Evolutionary conservation across 129 eudicot genomes (phyloP).

Genomic region (Pseudognaphalium luteoalbum): DNA sequence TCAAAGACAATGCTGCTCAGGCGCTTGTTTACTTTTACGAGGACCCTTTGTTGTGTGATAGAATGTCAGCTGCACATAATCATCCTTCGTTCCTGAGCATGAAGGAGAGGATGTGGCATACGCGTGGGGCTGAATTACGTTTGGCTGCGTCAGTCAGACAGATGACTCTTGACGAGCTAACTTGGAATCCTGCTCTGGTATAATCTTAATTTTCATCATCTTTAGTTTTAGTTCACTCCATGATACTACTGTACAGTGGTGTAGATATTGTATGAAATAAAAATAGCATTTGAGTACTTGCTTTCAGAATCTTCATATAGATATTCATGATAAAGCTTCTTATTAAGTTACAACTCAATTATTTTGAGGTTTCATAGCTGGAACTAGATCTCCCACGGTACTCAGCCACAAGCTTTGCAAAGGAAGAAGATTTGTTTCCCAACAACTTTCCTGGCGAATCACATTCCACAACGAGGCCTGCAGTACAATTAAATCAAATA

Average conservation of each 20-base stretch:
- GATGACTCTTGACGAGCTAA: slow-evolving; percentile 43
- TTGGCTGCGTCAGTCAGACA: slow-evolving; percentile 40
- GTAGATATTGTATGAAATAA: not conserved
- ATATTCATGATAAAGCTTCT: not conserved
- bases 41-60: slow-evolving; percentile 45
- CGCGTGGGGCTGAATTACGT: slow-evolving; percentile 38
- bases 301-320: not conserved
- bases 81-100: slow-evolving; percentile 47
- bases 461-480: slow-evolving; percentile 74
- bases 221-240: not conserved
- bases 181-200: slow-evolving; percentile 45
- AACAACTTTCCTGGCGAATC: slow-evolving; percentile 69
- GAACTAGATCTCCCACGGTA: slow-evolving; percentile 69
- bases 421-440: slow-evolving; percentile 63
- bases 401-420: slow-evolving; percentile 84
- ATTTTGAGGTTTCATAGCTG: slow-evolving; percentile 30
- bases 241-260: not conserved
- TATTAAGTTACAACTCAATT: not conserved
- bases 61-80: slow-evolving; percentile 37
- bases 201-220: slow-evolving; percentile 8
- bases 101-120: slow-evolving; percentile 46
- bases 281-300: not conserved
- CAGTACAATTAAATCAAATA: slow-evolving; percentile 7
- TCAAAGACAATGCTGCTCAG: slow-evolving; percentile 60
- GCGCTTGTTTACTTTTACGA: slow-evolving; percentile 53